phyloP scores from a whole-genome alignment of 345 rosid species.

The Gossypium herbaceum region DNA sequence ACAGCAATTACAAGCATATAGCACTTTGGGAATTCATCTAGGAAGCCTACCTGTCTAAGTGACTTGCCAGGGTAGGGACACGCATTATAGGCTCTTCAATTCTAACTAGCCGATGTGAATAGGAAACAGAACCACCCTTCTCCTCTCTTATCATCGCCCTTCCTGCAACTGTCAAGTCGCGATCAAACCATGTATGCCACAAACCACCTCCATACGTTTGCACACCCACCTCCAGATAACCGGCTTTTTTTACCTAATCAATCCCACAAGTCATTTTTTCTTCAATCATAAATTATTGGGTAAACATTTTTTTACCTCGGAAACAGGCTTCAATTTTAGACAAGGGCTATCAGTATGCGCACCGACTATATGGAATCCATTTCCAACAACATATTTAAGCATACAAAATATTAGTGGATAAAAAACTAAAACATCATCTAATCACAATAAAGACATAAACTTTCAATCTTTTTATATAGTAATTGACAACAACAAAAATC shows the following conservation, averaged over 20 bases:
- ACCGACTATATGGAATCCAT: constrained; percentile 79
- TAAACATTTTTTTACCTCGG: constrained; percentile 49
- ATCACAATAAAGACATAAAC: background rate
- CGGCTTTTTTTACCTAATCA: constrained; percentile 68
- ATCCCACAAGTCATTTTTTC: constrained; percentile 14
- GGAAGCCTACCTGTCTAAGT: constrained; percentile 69
- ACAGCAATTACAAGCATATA: background rate
- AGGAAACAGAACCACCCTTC: constrained; percentile 51
- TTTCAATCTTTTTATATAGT: background rate
- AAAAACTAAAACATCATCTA: background rate
- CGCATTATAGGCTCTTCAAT: constrained; percentile 87
- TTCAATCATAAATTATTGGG: background rate
- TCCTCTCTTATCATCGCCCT: constrained; percentile 65
- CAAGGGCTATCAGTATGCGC: constrained; percentile 99
- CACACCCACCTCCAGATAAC: constrained; percentile 84
- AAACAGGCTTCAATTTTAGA: constrained; percentile 82
- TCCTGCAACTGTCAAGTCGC: constrained; percentile 92
- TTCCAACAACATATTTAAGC: constrained; percentile 80
- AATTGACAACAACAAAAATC: background rate
- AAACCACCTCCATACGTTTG: constrained; percentile 92
- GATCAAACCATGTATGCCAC: constrained; percentile 99
- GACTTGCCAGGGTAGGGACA: constrained; percentile 89
- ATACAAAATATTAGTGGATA: constrained; percentile 7
- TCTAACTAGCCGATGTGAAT: constrained; percentile 69
- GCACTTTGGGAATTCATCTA: background rate